These are phyloP conservation scores for Globisporangium mamillatum DNA, from an alignment of 352 stramenopile species.

Conservation along the genomic window DNA sequence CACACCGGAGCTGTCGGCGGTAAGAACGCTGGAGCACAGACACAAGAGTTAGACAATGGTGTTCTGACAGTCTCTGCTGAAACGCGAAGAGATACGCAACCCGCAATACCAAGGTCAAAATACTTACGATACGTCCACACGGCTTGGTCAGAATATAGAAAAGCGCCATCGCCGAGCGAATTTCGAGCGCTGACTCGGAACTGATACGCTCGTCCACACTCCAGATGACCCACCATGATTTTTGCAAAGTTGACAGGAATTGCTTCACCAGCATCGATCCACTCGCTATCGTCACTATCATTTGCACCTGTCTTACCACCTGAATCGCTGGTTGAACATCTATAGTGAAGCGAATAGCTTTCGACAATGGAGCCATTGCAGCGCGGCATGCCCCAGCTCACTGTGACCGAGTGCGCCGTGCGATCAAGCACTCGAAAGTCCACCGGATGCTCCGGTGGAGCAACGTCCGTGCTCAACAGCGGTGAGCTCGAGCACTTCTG, in stretches of 20 bases:
- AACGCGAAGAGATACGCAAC: background rate
- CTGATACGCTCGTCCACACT: constrained; percentile 15
- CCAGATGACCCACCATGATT: constrained; percentile 10
- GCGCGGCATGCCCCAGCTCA: constrained; percentile 43
- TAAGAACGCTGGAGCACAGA: constrained; percentile 20
- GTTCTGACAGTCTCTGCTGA: background rate
- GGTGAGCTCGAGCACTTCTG: constrained; percentile 28
- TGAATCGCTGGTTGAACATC: background rate
- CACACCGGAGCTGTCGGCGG: constrained; percentile 21
- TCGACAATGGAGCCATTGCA: constrained; percentile 49
- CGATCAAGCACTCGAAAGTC: constrained; percentile 33
- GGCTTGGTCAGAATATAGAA: background rate
- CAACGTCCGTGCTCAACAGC: constrained; percentile 26
- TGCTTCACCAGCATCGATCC: constrained; percentile 5
- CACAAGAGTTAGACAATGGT: background rate
- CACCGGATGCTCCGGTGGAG: constrained; percentile 36
- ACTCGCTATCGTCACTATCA: background rate
- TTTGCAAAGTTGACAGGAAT: constrained; percentile 21
- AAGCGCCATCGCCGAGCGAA: constrained; percentile 21
- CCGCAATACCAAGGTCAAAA: background rate
- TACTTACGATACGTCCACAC: constrained; percentile 29
- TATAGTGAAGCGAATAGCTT: constrained; percentile 22
- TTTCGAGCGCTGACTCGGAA: constrained; percentile 26
- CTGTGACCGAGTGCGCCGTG: constrained; percentile 29
- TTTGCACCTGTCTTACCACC: background rate